A percentile compares a stretch with the other conserved stretches of the same genome.
Conservation (phyloP, 768 basidiomycete genomes). For the Russula griseocarnosa region DNA sequence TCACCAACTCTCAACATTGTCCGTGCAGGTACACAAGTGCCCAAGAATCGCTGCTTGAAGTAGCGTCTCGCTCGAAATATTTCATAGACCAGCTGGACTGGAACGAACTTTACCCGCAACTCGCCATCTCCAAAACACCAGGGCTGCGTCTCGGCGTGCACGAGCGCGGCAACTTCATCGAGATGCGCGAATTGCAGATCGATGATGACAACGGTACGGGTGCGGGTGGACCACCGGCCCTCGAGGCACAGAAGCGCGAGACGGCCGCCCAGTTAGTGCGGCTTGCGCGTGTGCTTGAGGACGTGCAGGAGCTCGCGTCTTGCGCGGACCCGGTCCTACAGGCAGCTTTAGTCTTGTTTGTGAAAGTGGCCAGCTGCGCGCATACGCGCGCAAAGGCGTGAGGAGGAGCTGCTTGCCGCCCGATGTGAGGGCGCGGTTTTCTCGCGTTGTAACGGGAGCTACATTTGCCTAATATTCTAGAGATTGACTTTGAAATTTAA, state of each 20-base stretch:
- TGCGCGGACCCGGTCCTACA: conserved; percentile 15
- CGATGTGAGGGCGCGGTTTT: conserved; percentile 13
- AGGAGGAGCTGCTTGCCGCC: conserved; percentile 18
- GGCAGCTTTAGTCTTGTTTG: conserved; percentile 18
- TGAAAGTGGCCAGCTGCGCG: conserved; percentile 3
- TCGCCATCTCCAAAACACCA: conserved; percentile 65
- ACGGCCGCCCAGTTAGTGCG: conserved; percentile 10
- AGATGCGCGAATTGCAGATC: conserved; percentile 44
- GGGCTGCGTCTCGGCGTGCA: conserved; percentile 60
- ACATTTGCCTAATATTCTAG: not conserved
- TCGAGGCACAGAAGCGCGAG: conserved; percentile 2
- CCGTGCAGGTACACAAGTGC: conserved; percentile 21
- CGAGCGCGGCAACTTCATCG: conserved; percentile 48
- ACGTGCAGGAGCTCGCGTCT: conserved; percentile 19
- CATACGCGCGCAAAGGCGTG: conserved; percentile 3
- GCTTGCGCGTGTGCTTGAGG: conserved; percentile 20
- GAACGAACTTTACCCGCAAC: conserved; percentile 59
- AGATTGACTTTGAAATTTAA: not conserved
- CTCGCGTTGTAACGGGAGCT: not conserved
- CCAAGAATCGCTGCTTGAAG: conserved; percentile 32
- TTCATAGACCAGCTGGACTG: conserved; percentile 43
- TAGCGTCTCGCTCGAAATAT: conserved; percentile 34
- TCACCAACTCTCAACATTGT: conserved; percentile 9
- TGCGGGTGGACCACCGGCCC: conserved; percentile 4
- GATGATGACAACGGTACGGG: not conserved